Base-by-base conservation (phyloP, 768 basidiomycete species). In the Termitomyces sp. region DNA sequence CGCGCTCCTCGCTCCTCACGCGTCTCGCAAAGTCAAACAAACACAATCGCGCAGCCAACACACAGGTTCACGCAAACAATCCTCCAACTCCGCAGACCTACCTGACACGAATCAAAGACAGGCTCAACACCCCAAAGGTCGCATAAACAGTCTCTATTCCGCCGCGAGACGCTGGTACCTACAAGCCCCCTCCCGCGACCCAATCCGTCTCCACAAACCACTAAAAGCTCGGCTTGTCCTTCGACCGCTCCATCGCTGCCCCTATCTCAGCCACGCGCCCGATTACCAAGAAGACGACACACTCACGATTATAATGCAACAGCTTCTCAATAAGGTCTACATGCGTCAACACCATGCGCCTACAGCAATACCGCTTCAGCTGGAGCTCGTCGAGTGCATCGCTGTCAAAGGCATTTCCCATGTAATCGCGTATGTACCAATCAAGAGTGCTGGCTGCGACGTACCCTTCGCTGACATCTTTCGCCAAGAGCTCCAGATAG, bases 271-370 rank as follows among this genome's bases (percentile, higher is more conserved):
- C 28, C 24, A 34, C 48, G 13, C 2, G 15, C 16, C 13, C 36
- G 15, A 56, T 13, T 13, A 31, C 18, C 8, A 41, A n/a, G n/a
- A n/a, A n/a, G 36, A 20, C 44, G 54, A 44, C 57, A 18, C 77
- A 54, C 89, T 64, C 52, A 97, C 94, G 94, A 72, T 95, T 96
- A 71, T 96, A 98, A 66, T 96, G 93, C 24, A 98, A 77, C 18
- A 98, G 81, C 73, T 98, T 98, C 75, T 98, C 96, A 64, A 98
- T 98, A 61, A 98, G 80, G 73, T 98, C 96, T 56, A 98, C 96
- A 70, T 98, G 96, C 0, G 96, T 98, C 54, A 98, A 76, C 5
- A 98, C 92, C 96, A 98, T 98, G 48, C 96, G 84, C 47, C 95
- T 81, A 73, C 96, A 98, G 73, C 96, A 98, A 68, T 98, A 98